Evolutionary conservation across 345 rosid genomes (phyloP), one percentile per base, ranked within the genome.

Genomic region (Orychophragmus violaceus): DNA sequence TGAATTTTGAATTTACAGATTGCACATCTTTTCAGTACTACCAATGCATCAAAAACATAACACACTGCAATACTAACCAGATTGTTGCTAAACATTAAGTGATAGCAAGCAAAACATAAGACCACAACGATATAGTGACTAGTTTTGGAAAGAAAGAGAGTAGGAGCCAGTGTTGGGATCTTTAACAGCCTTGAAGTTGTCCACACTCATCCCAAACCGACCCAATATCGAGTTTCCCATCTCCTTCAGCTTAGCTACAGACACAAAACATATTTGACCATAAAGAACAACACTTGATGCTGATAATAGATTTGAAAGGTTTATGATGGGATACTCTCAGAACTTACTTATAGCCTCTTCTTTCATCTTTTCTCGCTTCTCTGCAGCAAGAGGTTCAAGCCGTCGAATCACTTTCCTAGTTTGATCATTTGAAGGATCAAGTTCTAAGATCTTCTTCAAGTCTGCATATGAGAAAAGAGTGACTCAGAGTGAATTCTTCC

Each of bases 161-260:
- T 88, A 94, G 6, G 97, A 82, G 30, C 97, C 95, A 12, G 90
- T 87, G 76, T 88, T 94, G 53, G 99, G 97, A 81, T 94, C 97
- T 80, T 94, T 80, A 56, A 91, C 91, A 62, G 96, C 85, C 78
- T 94, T 87, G 85, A 94, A 90, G 82, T 94, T 87, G 81, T 94
- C 99, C 7, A 83, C 56, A 27, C 93, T 91, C 97, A 90, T 88
- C 62, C 97, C 99, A 75, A 88, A 87, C 2, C 85, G 83, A 45
- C 96, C 97, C 64, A 94, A 78, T 59, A 90, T 37, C 3, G 89
- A 82, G 79, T 94, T 87, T 21, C 97, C 97, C 84, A 90, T 72
- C n/a, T 90, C 97, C 74, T 94, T 94, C 58, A 91, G 82, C 77
- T 94, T 94, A 32, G 69, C 97, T 90, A 89, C 67, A 44, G 48